Conservation (phyloP, 2,329 filamentous ascomycete species). For the Penicillium psychrosexuale region DNA sequence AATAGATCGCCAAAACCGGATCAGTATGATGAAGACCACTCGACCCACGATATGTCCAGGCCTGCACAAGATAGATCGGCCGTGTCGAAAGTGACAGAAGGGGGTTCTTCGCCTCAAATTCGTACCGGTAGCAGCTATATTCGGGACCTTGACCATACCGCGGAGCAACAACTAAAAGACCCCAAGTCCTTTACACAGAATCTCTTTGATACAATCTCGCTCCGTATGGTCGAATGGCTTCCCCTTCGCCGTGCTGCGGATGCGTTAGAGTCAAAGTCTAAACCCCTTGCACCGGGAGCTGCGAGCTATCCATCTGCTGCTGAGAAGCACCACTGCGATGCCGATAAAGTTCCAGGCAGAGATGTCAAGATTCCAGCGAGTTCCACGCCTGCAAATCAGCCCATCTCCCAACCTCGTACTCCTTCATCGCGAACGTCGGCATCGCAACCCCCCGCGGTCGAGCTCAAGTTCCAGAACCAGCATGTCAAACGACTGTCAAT, state of each 20-base stretch:
- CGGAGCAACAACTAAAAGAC: slow-evolving; percentile 48
- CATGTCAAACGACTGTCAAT: slow-evolving; percentile 42
- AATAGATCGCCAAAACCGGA: neutral
- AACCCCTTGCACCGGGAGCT: neutral
- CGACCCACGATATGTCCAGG: neutral
- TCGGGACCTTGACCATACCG: slow-evolving; percentile 21
- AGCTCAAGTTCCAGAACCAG: slow-evolving; percentile 39
- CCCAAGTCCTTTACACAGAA: slow-evolving; percentile 62
- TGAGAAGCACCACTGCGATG: slow-evolving; percentile 1
- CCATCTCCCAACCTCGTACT: slow-evolving; percentile 24
- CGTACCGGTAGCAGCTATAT: slow-evolving; percentile 12
- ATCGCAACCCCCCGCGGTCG: slow-evolving; percentile 33
- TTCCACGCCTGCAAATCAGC: neutral
- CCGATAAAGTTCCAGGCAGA: slow-evolving; percentile 3
- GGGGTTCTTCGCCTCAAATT: neutral
- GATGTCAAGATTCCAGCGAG: slow-evolving; percentile 9
- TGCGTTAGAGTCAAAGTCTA: slow-evolving; percentile 14
- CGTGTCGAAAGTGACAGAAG: neutral
- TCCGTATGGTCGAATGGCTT: slow-evolving; percentile 48
- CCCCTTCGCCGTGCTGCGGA: slow-evolving; percentile 37
- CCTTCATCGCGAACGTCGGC: slow-evolving; percentile 28
- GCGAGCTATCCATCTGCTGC: neutral
- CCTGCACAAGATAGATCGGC: neutral
- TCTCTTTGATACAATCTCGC: slow-evolving; percentile 49
- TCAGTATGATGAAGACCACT: neutral